phyloP scores from a whole-genome alignment of 192 early-diverging fungal species.

The Coemansia sp. region DNA sequence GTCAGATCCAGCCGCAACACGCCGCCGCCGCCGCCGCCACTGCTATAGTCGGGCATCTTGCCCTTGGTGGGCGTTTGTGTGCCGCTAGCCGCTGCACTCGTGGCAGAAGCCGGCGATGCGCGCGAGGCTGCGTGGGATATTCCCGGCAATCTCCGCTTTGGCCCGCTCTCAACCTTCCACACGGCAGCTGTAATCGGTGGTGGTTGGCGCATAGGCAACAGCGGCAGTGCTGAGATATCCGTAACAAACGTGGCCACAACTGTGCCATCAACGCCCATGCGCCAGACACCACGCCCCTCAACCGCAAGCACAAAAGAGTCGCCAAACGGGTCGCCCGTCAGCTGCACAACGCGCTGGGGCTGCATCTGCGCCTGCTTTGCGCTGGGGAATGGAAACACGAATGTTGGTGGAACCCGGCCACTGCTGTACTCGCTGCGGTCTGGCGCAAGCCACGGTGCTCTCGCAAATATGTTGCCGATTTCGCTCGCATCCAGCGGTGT shows the following conservation, averaged over 20 bases:
- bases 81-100: constrained; percentile 5
- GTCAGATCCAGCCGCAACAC: constrained; percentile 12
- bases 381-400: constrained; percentile 1
- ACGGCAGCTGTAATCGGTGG: constrained; percentile 13
- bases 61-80: not conserved
- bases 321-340: constrained; percentile 33
- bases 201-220: not conserved
- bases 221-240: not conserved
- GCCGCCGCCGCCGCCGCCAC: not conserved
- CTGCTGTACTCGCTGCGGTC: constrained; percentile 4
- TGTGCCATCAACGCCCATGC: constrained; percentile 18
- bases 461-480: not conserved
- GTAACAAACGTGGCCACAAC: constrained; percentile 2
- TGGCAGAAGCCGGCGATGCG: not conserved
- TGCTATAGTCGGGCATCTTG: not conserved
- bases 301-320: constrained; percentile 27
- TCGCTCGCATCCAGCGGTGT: not conserved
- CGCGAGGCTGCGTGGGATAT: not conserved
- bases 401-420: not conserved
- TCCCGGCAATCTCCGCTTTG: not conserved
- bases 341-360: constrained; percentile 21
- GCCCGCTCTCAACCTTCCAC: constrained; percentile 15
- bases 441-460: constrained; percentile 7
- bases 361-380: not conserved
- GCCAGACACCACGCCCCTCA: constrained; percentile 20